Conservation (phyloP, 352 stramenopile species). For the Pythium grandisporangium region DNA sequence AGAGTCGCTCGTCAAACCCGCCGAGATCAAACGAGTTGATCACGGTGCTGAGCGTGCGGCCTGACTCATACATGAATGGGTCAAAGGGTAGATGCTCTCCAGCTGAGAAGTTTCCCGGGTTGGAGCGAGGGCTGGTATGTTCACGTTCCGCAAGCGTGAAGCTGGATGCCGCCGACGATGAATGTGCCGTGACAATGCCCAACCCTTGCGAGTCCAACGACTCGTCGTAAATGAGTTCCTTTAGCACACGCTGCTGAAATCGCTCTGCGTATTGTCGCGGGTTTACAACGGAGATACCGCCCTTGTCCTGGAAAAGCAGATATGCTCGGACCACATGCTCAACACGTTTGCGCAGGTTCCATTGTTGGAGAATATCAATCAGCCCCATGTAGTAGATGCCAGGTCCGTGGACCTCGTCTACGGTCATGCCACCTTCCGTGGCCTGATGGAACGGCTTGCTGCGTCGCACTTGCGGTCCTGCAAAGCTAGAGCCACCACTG, state of each 20-base stretch:
- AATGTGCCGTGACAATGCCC: too few relatives aligned
- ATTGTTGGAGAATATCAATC: slow-evolving; percentile 94
- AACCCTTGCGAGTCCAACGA: slow-evolving; percentile 14
- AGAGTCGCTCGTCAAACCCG: too few relatives aligned
- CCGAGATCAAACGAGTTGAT: slow-evolving; percentile 36
- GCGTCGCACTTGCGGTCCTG: slow-evolving; percentile 13
- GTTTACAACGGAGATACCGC: slow-evolving; percentile 67
- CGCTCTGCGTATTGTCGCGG: slow-evolving; percentile 64
- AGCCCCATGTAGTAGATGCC: slow-evolving; percentile 93
- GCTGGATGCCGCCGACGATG: too few relatives aligned
- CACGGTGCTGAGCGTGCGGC: slow-evolving; percentile 33
- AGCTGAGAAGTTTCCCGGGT: too few relatives aligned
- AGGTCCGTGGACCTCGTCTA: slow-evolving; percentile 82
- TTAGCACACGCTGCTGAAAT: slow-evolving; percentile 67
- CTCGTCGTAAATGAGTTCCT: slow-evolving; percentile 64
- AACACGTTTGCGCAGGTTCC: slow-evolving; percentile 87
- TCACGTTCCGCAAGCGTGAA: too few relatives aligned
- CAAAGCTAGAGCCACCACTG: slow-evolving; percentile 10
- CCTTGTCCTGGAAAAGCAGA: slow-evolving; percentile 53
- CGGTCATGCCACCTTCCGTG: slow-evolving; percentile 51
- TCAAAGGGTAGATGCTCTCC: slow-evolving; percentile 37
- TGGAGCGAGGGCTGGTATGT: slow-evolving; percentile 24
- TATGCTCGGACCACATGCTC: slow-evolving; percentile 81
- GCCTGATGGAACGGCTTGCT: slow-evolving; percentile 40
- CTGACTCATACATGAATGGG: slow-evolving; percentile 29